phyloP scores from a whole-genome alignment of 495 filamentous ascomycete species.

The Aspergillus haitiensis region DNA sequence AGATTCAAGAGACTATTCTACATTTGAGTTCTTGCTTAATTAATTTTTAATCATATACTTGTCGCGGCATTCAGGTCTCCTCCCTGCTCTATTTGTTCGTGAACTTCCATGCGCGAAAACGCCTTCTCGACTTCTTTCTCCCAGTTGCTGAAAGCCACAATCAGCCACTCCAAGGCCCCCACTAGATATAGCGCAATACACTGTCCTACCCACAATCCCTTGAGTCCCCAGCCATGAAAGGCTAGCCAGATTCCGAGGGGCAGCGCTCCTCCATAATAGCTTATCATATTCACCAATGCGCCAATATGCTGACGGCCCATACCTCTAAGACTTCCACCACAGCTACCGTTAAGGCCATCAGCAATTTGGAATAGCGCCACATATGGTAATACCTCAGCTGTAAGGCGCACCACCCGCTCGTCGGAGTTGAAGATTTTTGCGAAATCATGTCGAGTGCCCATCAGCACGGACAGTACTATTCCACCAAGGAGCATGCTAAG shows the following conservation, averaged over 20 bases:
- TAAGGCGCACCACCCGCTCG: conserved; percentile 67
- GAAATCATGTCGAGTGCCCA: conserved; percentile 73
- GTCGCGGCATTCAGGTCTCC: conserved; percentile 14
- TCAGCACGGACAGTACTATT: conserved; percentile 68
- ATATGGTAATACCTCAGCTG: conserved; percentile 79
- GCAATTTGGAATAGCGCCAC: conserved; percentile 96
- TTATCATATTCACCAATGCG: conserved; percentile 83
- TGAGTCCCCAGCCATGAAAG: conserved; percentile 85
- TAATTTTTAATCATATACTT: conserved; percentile 6
- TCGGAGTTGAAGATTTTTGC: conserved; percentile 86
- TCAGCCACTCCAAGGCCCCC: conserved; percentile 74
- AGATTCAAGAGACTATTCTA: neutral
- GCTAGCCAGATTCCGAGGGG: conserved; percentile 84
- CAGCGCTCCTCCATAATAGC: conserved; percentile 83
- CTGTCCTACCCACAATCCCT: conserved; percentile 84
- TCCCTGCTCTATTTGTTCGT: conserved; percentile 48
- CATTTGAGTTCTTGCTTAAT: neutral
- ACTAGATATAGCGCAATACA: conserved; percentile 88
- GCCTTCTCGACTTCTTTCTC: conserved; percentile 73
- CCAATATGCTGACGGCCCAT: conserved; percentile 91
- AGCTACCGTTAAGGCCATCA: conserved; percentile 83
- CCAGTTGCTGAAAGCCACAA: conserved; percentile 80
- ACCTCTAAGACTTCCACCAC: conserved; percentile 77
- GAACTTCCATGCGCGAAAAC: conserved; percentile 71
- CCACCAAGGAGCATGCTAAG: conserved; percentile 69